These are phyloP conservation scores for Nemania sp. DNA, from an alignment of 2,329 filamentous ascomycete genomes.

Conservation along the genomic window DNA sequence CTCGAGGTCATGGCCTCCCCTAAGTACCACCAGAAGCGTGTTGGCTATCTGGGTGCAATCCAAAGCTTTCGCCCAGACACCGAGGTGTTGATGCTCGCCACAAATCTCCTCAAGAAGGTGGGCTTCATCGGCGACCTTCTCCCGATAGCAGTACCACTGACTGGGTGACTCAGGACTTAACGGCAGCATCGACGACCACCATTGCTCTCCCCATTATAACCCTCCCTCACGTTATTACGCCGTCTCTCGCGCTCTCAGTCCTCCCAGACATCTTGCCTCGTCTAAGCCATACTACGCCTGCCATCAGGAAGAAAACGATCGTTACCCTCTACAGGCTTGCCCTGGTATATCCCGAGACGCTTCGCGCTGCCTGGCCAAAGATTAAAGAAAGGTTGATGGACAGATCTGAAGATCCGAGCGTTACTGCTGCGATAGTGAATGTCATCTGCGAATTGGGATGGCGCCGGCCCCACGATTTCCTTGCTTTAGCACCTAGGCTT, in stretches of 20 bases:
- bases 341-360: constrained; percentile 92
- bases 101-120: constrained; percentile 94
- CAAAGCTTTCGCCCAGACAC: constrained; percentile 96
- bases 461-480: constrained; percentile 89
- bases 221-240: constrained; percentile 92
- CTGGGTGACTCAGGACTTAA: constrained; percentile 63
- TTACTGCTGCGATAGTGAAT: constrained; percentile 95
- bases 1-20: constrained; percentile 98
- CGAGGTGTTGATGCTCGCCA: constrained; percentile 95
- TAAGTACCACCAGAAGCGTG: constrained; percentile 93
- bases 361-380: constrained; percentile 93
- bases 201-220: constrained; percentile 87
- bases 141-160: constrained; percentile 1
- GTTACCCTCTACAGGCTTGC: constrained; percentile 93
- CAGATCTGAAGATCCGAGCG: constrained; percentile 84
- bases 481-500: constrained; percentile 85
- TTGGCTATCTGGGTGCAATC: constrained; percentile 91
- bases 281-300: constrained; percentile 81
- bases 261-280: constrained; percentile 85
- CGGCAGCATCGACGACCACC: constrained; percentile 70
- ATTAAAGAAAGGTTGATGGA: constrained; percentile 95
- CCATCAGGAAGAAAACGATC: constrained; percentile 92
- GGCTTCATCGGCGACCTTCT: neutral
- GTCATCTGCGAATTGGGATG: constrained; percentile 95
- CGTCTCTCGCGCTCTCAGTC: constrained; percentile 87